Conservation (phyloP, 345 rosid genomes). For the Brassica juncea region DNA sequence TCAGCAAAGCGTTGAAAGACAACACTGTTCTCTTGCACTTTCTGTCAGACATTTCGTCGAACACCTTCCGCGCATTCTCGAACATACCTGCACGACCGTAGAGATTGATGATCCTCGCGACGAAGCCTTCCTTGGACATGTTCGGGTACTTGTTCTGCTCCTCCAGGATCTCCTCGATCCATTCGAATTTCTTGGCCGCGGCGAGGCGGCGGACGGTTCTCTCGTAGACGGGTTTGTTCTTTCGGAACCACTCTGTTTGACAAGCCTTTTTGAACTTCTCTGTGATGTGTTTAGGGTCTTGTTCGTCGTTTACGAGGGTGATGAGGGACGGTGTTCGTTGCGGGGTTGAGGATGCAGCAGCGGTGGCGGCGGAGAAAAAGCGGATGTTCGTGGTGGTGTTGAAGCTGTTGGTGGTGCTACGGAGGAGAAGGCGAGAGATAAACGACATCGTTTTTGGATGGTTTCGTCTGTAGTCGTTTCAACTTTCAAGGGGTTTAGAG, state of each 20-base stretch:
- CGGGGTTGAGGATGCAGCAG: constrained; percentile 8
- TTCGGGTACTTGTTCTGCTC: not conserved
- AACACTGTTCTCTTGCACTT: constrained; percentile 54
- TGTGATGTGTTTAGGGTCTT: constrained; percentile 52
- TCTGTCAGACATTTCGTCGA: constrained; percentile 51
- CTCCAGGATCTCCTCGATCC: not conserved
- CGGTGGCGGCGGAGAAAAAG: constrained; percentile 35
- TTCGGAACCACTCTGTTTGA: constrained; percentile 56
- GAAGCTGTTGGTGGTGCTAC: constrained; percentile 35
- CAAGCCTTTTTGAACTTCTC: constrained; percentile 65
- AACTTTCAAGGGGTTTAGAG: too few relatives aligned
- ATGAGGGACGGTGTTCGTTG: constrained; percentile 31
- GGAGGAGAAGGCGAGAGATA: constrained; percentile 46
- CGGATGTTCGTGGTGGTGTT: constrained; percentile 34
- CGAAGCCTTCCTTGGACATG: not conserved
- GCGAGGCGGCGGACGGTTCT: not conserved
- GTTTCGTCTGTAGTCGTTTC: not conserved
- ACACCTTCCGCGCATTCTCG: not conserved
- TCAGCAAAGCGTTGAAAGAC: constrained; percentile 66
- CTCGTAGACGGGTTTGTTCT: constrained; percentile 21
- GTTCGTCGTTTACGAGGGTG: constrained; percentile 48
- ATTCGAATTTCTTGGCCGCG: not conserved
- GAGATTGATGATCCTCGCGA: not conserved
- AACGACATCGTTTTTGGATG: constrained; percentile 42
- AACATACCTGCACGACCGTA: not conserved